Percentiles rank a stretch among this genome's conserved stretches.
These are phyloP conservation scores for Trichosporon coremiiforme DNA, from an alignment of 1,284 basidiomycete species.

Conservation along the genomic window DNA sequence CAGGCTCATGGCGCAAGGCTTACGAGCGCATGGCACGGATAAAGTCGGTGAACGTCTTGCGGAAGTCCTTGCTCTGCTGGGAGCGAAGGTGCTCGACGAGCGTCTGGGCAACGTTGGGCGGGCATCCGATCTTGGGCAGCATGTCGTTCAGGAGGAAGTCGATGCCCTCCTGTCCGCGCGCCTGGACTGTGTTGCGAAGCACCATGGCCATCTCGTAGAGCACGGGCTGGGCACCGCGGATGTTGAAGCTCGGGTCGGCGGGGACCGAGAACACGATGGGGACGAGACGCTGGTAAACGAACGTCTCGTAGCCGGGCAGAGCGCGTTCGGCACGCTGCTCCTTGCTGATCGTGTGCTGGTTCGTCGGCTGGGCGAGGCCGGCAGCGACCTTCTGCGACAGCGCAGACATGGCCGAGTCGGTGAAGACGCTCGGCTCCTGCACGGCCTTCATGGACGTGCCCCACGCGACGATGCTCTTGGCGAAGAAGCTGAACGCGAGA, in stretches of 20 bases:
- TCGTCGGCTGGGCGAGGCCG: constrained; percentile 40
- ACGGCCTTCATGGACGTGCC: constrained; percentile 62
- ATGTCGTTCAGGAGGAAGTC: constrained; percentile 78
- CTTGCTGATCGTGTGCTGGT: constrained; percentile 47
- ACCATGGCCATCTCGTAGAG: constrained; percentile 83
- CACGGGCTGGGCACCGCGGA: constrained; percentile 81
- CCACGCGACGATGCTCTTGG: constrained; percentile 72
- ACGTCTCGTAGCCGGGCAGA: constrained; percentile 88
- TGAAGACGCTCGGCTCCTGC: constrained; percentile 47
- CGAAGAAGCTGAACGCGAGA: constrained; percentile 78
- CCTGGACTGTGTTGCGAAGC: constrained; percentile 74
- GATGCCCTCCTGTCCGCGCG: constrained; percentile 79
- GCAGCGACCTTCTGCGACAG: constrained; percentile 57
- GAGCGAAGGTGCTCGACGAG: constrained; percentile 76
- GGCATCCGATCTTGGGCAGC: constrained; percentile 87
- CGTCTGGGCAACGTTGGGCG: constrained; percentile 72
- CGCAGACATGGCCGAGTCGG: constrained; percentile 45
- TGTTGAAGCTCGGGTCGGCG: constrained; percentile 76
- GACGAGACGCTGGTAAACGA: constrained; percentile 86
- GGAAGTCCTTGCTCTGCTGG: constrained; percentile 78
- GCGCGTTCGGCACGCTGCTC: constrained; percentile 57
- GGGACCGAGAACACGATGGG: constrained; percentile 82
- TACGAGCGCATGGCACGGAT: constrained; percentile 49
- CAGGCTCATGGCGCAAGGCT: background rate
- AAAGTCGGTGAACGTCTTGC: constrained; percentile 86